Conservation (phyloP, 2,329 filamentous ascomycete species). For the Neonectria faginata region DNA sequence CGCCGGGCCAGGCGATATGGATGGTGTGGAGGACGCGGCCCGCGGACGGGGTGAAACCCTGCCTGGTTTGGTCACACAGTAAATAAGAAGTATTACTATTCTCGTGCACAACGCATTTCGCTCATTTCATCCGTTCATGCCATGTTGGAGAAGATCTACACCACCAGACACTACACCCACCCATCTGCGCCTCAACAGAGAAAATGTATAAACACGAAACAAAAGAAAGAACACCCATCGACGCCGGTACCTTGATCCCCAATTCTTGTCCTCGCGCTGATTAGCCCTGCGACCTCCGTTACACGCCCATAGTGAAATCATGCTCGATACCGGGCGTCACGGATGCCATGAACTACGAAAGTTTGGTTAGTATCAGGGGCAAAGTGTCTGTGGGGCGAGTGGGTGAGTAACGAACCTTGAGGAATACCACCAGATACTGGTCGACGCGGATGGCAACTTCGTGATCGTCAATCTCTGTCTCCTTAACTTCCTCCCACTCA, state of each 20-base stretch:
- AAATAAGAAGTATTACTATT: slow-evolving; percentile 1
- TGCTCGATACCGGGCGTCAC: slow-evolving; percentile 98
- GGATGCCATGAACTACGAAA: slow-evolving; percentile 76
- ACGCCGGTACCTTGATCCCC: slow-evolving; percentile 32
- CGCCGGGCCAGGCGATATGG: background rate
- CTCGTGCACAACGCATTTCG: background rate
- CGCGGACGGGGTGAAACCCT: background rate
- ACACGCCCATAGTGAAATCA: slow-evolving; percentile 67
- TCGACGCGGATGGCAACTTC: slow-evolving; percentile 88
- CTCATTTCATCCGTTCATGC: slow-evolving; percentile 23
- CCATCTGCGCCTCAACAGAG: slow-evolving; percentile 1
- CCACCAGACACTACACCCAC: slow-evolving; percentile 9
- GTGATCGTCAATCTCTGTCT: slow-evolving; percentile 71
- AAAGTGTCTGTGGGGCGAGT: background rate
- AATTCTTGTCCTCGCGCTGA: slow-evolving; percentile 9
- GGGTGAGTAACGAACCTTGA: slow-evolving; percentile 71
- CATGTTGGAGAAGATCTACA: slow-evolving; percentile 29
- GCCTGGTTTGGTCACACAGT: background rate
- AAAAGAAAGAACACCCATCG: slow-evolving; percentile 34
- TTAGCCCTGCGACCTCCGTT: slow-evolving; percentile 5
- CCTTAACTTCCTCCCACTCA: slow-evolving; percentile 75
- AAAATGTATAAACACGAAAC: slow-evolving; percentile 7
- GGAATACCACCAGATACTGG: slow-evolving; percentile 87
- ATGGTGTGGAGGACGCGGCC: background rate
- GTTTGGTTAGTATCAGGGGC: slow-evolving; percentile 24